These are phyloP conservation scores for Arabidopsis lyrata DNA, from an alignment of 441 rosid genomes.

Conservation along the genomic window DNA sequence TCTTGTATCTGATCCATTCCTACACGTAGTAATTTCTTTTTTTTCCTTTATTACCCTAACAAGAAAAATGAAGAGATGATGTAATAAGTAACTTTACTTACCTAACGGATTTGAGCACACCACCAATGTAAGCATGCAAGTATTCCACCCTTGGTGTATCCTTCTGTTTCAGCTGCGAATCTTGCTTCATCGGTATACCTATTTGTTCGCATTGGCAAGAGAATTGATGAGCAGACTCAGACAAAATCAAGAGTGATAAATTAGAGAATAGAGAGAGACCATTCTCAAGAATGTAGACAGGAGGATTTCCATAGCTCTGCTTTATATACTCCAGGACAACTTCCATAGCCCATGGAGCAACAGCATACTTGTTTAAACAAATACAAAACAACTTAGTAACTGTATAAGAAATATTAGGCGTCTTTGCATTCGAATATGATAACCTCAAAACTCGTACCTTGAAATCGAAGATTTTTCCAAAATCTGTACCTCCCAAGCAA, in stretches of 20 bases:
- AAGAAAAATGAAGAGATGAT: not conserved
- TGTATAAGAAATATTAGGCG: too few species aligned
- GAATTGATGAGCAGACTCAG: not conserved
- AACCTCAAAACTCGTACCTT: too few species aligned
- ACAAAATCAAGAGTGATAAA: too few species aligned
- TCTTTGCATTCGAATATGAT: too few species aligned
- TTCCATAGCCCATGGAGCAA: constrained; percentile 59
- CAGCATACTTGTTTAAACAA: constrained; percentile 44
- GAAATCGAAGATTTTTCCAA: too few species aligned
- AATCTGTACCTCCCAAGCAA: not conserved
- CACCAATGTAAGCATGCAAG: constrained; percentile 59
- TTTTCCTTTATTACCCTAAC: not conserved
- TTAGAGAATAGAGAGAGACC: constrained; percentile 47
- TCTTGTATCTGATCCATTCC: constrained; percentile 69
- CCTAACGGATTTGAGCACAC: constrained; percentile 50
- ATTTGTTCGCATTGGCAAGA: constrained; percentile 23
- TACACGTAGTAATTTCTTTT: constrained; percentile 12
- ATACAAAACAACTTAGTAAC: not conserved
- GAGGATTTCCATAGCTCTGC: constrained; percentile 62
- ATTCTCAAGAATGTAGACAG: constrained; percentile 70
- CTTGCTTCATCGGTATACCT: constrained; percentile 49
- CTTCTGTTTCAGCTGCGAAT: constrained; percentile 22
- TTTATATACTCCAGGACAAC: constrained; percentile 55
- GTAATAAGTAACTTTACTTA: constrained; percentile 23
- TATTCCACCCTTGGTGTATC: constrained; percentile 60